Evolutionary conservation across 2,329 filamentous ascomycete genomes (phyloP), one percentile per base, ranked within the genome.

Genomic region (Venturia carpophila): DNA sequence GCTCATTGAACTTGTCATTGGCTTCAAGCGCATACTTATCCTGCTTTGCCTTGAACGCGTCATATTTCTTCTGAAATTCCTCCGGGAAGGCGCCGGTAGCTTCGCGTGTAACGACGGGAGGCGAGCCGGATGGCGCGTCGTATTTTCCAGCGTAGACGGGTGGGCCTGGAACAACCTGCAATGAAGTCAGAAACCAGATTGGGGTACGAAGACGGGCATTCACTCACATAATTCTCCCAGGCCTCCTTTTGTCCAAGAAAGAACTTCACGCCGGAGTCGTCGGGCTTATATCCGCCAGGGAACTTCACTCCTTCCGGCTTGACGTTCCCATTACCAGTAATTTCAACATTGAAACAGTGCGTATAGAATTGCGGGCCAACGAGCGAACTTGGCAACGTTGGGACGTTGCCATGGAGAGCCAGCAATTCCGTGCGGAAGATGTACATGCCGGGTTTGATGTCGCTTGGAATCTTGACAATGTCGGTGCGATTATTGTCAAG

Each of bases 271-370:
- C 64, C 64, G 7, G 41, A 1, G 15, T 66, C 64, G 15, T 55
- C 27, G 13, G 30, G 60, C 61, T 63, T 19, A 9, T 64, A 64
- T 43, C 24, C 64, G 27, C 64, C 61, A 9, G 64, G 64, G 30
- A 66, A 66, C 17, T 41, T 63, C 1, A 66, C 64, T 9, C 64
- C 64, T 43, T 39, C 45, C 17, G 64, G 64, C n/a, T 39, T 37
- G 0, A n/a, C 64, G 15, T 24, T 58, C 11, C 64, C 62, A 39
- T 55, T 41, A 4, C 64, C 64, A 30, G 34, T 34, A 24, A 66
- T 65, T 17, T 66, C 47, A 45, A 66, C 62, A 41, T 66, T 64
- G 43, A 65, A 66, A 43, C 62, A 66, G 17, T 64, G 61, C 1
- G 62, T 64, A 21, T 66, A 66, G 49, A 66, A 66, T n/a, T 66